Base-by-base conservation (phyloP, 441 rosid species). In the Aquilaria agallochum region DNA sequence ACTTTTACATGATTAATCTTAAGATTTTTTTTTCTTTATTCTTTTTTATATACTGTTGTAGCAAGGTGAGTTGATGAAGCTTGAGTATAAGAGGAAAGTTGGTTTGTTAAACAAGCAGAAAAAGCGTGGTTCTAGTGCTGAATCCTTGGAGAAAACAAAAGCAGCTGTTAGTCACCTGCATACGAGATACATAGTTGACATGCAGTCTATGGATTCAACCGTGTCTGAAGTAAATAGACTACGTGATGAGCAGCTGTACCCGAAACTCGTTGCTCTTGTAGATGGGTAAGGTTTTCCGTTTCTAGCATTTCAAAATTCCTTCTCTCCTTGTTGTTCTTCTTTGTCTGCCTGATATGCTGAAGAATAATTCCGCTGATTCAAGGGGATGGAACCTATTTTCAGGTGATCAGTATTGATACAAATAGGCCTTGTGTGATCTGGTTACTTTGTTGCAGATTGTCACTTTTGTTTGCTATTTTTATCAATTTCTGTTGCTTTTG, bases 171-270 rank as follows among this genome's bases (percentile, higher is more conserved):
- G 82, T 68, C 89, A 86, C 75, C 68, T 83, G 60, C 92, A 86
- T 57, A 86, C 87, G 0, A 80, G 83, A 74, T 86, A 83, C 59
- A 75, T 86, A 11, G 92, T 86, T 58, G 89, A 83, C 68, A 86
- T 86, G 92, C 92, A 86, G 64, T 83, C 92, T 9, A 81, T 86
- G 87, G 87, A 86, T 71, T 86, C 92, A 4, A 81, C 92, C 3
- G 87, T 78, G 52, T 80, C 78, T 1, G 92, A 86, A 80, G 83
- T 86, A 50, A 82, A 82, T 71, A 83, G 72, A 47, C 68, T 86
- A 64, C 81, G 92, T 5, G 92, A 83, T 70, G 80, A 75, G 48
- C 82, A 86, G 52, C 62, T 86, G 72, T 86, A 78, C 77, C 87
- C 85, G 31, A 78, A 80, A 62, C 92, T 81, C 54, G 82, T 65